phyloP scores from a whole-genome alignment of 208 protist genomes.

The Leptomonas pyrrhocoris region DNA sequence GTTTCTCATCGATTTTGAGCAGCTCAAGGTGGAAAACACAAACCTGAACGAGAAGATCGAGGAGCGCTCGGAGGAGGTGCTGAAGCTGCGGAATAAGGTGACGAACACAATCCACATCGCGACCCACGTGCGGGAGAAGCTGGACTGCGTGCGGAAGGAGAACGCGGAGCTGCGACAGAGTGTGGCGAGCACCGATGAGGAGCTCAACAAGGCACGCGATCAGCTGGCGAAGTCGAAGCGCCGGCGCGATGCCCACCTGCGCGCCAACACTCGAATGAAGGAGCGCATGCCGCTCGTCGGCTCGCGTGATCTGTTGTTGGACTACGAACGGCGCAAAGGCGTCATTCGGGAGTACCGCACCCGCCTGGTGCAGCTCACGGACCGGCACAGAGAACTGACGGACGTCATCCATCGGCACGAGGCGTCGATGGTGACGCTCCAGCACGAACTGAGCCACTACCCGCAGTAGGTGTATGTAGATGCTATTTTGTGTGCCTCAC shows the following conservation, averaged over 20 bases:
- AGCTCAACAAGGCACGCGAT: conserved; percentile 85
- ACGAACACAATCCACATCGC: conserved; percentile 97
- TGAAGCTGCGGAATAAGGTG: conserved; percentile 95
- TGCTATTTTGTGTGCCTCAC: not conserved
- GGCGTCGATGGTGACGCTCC: conserved; percentile 54
- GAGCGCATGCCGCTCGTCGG: conserved; percentile 94
- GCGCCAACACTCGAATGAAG: conserved; percentile 89
- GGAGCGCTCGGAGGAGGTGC: conserved; percentile 97
- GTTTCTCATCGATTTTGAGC: conserved; percentile 99
- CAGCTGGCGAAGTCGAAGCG: conserved; percentile 92
- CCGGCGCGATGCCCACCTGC: conserved; percentile 85
- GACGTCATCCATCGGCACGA: conserved; percentile 62
- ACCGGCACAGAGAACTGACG: conserved; percentile 73
- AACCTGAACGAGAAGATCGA: conserved; percentile 99
- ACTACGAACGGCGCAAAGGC: conserved; percentile 94
- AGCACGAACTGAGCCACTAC: conserved; percentile 70
- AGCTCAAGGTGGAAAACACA: conserved; percentile 99
- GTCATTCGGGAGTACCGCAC: conserved; percentile 72
- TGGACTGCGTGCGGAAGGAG: conserved; percentile 95
- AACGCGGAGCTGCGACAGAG: conserved; percentile 87
- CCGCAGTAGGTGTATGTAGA: conserved; percentile 28
- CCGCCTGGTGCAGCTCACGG: conserved; percentile 78
- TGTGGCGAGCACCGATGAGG: conserved; percentile 90
- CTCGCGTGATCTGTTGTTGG: conserved; percentile 92
- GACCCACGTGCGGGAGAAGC: conserved; percentile 98